Evolutionary conservation across 2,329 filamentous ascomycete species (phyloP).

Genomic region (Hymenoscyphus salicellus): DNA sequence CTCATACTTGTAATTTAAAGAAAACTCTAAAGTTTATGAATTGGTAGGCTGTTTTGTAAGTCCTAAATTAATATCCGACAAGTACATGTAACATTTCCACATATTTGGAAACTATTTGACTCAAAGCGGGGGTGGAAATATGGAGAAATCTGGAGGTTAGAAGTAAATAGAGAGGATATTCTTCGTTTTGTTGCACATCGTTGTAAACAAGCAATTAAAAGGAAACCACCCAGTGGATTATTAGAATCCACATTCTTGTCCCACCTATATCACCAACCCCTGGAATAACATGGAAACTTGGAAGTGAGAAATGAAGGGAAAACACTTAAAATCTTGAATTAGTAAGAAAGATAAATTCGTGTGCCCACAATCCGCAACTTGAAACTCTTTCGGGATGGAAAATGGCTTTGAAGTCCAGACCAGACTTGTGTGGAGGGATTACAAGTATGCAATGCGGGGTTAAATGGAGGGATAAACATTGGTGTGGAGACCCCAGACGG

Average conservation of each 20-base stretch:
- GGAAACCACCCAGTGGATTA: not conserved
- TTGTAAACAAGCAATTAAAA: not conserved
- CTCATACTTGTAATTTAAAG: not conserved
- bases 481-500: not conserved
- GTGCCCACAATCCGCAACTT: not conserved
- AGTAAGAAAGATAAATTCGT: not conserved
- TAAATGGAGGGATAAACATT: not conserved
- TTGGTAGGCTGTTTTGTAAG: not conserved
- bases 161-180: not conserved
- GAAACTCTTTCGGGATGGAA: not conserved
- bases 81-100: not conserved
- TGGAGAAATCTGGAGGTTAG: not conserved
- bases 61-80: slow-evolving; percentile 1
- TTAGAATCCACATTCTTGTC: not conserved
- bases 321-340: not conserved
- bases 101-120: not conserved
- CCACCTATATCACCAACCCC: not conserved
- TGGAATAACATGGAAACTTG: not conserved
- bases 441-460: not conserved
- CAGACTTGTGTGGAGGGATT: no score
- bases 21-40: not conserved
- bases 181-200: not conserved
- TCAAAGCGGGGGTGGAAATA: not conserved
- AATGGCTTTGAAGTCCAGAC: not conserved
- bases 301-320: not conserved